Base-by-base conservation (phyloP, 108 stramenopile species). In the Mayamaea pseudoterrestris region DNA sequence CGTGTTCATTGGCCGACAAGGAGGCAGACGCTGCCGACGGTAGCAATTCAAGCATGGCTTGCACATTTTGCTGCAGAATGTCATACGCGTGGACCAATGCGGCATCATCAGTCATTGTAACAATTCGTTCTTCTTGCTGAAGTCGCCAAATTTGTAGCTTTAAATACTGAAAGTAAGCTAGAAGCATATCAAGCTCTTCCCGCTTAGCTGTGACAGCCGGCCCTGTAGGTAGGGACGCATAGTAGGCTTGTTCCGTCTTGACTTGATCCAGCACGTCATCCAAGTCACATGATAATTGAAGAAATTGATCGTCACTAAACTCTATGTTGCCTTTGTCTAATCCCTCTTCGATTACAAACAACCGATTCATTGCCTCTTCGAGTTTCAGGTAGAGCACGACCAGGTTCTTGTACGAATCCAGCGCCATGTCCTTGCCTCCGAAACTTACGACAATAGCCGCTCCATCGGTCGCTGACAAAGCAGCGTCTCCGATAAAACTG, bases 81-180 rank as follows among this genome's bases (percentile, higher is more conserved):
- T 83, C 81, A 35, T 88, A 88, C 20, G 83, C 40, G 51, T 83
- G 86, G 16, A 78, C 58, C 20, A 69, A 65, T 49, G 83, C 80
- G 8, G 57, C 71, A 18, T 40, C 41, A 18, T 58, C 41, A 9
- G 67, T 57, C 24, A 77, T 60, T 23, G 47, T 55, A 50, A 64
- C 72, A 2, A 58, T 52, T 40, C 66, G 36, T 2, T 50, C 60
- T 58, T 78, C 73, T 37, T 74, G 73, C 31, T 69, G 61, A 5
- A 50, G 53, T 60, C 73, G 63, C 36, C 62, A 42, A n/a, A 71
- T 24, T 27, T 57, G 59, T 29, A 78, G 42, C 44, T 88, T 88
- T 47, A 62, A 55, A 57, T 67, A 83, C 47, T 74, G 72, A 36
- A 71, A 53, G 52, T 80, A 80, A 14, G 76, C 79, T 41, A 70